Evolutionary conservation across 2,329 filamentous ascomycete species (phyloP), one percentile per base, ranked within the genome.

Genomic region (Paramyrothecium roridum): DNA sequence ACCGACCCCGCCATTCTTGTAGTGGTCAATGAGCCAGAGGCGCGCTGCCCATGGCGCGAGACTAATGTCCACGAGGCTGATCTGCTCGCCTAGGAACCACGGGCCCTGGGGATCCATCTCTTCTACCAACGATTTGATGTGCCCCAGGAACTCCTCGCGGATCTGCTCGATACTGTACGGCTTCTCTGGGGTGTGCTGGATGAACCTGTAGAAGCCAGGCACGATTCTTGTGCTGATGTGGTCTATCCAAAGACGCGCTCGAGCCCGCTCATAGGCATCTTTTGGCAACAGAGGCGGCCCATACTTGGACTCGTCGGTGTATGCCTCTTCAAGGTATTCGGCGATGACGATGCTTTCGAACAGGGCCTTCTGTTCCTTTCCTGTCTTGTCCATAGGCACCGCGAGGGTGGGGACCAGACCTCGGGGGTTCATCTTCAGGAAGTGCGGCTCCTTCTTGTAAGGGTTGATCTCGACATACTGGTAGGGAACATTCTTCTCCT

Each of bases 401-500:
- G 73, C 79, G 1, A 93, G 76, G 0, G 89, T 91, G 0, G 90
- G 90, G 2, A 93, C 86, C 1, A 93, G 77, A 1, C 89, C 89
- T 13, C 88, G 82, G 0, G 89, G 89, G 65, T 93, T 93, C 59
- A 93, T 76, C 10, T 80, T 77, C 21, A 93, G 76, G 26, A 92
- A 86, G 1, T 81, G 84, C 3, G 81, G 71, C 0, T 83, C 84
- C 65, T 93, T 93, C 69, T 86, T 76, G 75, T 92, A 92, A 0
- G 89, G 89, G 69, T 92, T 91, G 56, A 91, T 86, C 75, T 90
- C 87, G 59, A 89, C 78, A 68, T 90, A 91, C 72, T 92, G 85
- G 67, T 93, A 87, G 17, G 83, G 81, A 30, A 91, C 87, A 2
- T 78, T 72, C 69, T 93, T 92, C 68, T 92, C 89, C 64, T 86